phyloP scores from a whole-genome alignment of 1,284 basidiomycete species.

The Ganoderma multipileum region DNA sequence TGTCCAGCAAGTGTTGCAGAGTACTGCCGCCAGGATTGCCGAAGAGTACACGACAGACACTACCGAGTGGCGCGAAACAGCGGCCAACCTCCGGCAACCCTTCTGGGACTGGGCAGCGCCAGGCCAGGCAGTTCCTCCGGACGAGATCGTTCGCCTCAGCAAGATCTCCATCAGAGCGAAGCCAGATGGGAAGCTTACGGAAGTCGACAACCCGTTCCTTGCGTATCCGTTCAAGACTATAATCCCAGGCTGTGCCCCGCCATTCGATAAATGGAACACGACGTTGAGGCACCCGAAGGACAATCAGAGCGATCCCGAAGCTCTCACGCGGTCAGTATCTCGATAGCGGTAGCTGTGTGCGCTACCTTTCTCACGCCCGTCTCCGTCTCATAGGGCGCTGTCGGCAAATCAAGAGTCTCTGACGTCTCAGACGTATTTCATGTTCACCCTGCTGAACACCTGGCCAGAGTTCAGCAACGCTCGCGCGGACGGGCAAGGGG shows the following conservation, averaged over 20 bases:
- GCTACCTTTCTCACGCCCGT: neutral
- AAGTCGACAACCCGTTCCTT: slow-evolving; percentile 12
- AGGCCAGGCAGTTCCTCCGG: neutral
- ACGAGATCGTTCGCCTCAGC: neutral
- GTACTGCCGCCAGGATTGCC: slow-evolving; percentile 12
- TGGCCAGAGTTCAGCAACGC: slow-evolving; percentile 10
- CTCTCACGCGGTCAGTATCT: neutral
- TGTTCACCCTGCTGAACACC: slow-evolving; percentile 2
- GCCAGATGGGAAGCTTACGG: neutral
- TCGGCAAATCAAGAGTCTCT: neutral
- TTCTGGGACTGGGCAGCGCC: slow-evolving; percentile 23
- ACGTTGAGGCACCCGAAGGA: slow-evolving; percentile 12
- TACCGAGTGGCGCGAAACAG: slow-evolving; percentile 1
- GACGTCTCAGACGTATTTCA: slow-evolving; percentile 8
- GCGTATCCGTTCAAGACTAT: slow-evolving; percentile 13
- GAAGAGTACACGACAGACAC: slow-evolving; percentile 6
- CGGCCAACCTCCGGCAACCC: slow-evolving; percentile 12
- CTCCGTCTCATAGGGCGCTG: slow-evolving; percentile 3
- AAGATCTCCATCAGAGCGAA: neutral
- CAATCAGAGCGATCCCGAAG: neutral
- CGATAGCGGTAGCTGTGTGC: neutral
- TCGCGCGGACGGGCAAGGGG: neutral
- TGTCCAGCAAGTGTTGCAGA: slow-evolving; percentile 18
- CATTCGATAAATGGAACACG: slow-evolving; percentile 10
- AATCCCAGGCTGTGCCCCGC: neutral